These are phyloP conservation scores for Cystobasidium slooffiae DNA, from an alignment of 1,284 basidiomycete genomes.

Conservation along the genomic window DNA sequence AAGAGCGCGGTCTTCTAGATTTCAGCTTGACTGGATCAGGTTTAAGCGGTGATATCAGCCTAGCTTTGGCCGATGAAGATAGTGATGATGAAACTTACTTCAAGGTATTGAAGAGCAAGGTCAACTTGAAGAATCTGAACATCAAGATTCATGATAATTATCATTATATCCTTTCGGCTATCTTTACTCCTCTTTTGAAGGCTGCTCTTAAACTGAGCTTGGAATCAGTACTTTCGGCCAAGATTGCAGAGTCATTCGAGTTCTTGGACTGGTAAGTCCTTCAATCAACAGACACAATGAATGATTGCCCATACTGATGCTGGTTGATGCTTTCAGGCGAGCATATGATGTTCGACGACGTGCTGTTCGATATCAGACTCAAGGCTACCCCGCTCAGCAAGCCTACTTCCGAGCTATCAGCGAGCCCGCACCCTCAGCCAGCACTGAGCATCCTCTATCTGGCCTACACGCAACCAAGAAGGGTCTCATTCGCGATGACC, in stretches of 20 bases:
- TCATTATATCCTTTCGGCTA: conserved; percentile 51
- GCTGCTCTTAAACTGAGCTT: conserved; percentile 33
- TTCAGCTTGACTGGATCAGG: conserved; percentile 59
- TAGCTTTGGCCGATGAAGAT: conserved; percentile 59
- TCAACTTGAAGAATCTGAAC: conserved; percentile 57
- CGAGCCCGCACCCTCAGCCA: conserved; percentile 59
- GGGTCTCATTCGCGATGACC: conserved; percentile 58
- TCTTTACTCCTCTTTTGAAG: conserved; percentile 33
- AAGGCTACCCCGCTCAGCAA: conserved; percentile 52
- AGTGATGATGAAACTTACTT: conserved; percentile 59
- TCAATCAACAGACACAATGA: conserved; percentile 43
- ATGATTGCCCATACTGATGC: not conserved
- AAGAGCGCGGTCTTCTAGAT: conserved; percentile 60
- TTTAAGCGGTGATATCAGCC: conserved; percentile 59
- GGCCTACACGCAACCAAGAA: conserved; percentile 54
- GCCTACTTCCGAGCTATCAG: conserved; percentile 55
- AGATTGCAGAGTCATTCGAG: conserved; percentile 36
- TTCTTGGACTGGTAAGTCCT: conserved; percentile 43
- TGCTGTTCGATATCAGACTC: conserved; percentile 26
- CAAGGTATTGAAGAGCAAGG: conserved; percentile 59
- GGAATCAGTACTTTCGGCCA: conserved; percentile 16
- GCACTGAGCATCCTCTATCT: conserved; percentile 52
- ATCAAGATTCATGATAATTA: conserved; percentile 53
- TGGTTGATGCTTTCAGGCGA: conserved; percentile 17
- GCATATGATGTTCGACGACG: conserved; percentile 38